phyloP scores from a whole-genome alignment of 2,329 filamentous ascomycete genomes.

The Furcasterigmium furcatum region DNA sequence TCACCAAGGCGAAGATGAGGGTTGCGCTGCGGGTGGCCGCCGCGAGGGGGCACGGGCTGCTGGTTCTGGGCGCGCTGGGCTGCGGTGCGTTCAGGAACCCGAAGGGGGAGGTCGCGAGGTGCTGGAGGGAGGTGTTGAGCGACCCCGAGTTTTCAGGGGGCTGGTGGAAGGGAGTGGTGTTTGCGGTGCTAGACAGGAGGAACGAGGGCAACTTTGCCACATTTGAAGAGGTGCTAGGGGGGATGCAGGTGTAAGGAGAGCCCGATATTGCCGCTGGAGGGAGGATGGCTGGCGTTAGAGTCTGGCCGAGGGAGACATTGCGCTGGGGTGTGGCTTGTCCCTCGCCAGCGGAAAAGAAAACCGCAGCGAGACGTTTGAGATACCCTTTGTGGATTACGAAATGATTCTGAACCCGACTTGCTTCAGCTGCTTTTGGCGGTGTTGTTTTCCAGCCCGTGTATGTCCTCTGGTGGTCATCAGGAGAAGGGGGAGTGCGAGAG shows the following conservation, averaged over 20 bases:
- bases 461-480: too few relatives aligned
- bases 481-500: too few relatives aligned
- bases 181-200: slow-evolving; percentile 54
- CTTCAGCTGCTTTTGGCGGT: too few relatives aligned
- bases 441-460: too few relatives aligned
- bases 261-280: background rate
- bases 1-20: slow-evolving; percentile 62
- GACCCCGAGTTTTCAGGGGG: slow-evolving; percentile 61
- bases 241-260: slow-evolving; percentile 21
- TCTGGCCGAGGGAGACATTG: too few relatives aligned
- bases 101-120: slow-evolving; percentile 54
- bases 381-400: too few relatives aligned
- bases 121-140: slow-evolving; percentile 58
- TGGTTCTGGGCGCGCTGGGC: slow-evolving; percentile 67
- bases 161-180: slow-evolving; percentile 62
- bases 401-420: too few relatives aligned
- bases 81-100: slow-evolving; percentile 68
- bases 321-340: background rate
- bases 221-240: slow-evolving; percentile 42
- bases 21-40: slow-evolving; percentile 58
- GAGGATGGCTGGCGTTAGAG: background rate
- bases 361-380: too few relatives aligned
- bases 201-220: slow-evolving; percentile 46
- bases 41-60: slow-evolving; percentile 47
- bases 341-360: background rate